Conservation (phyloP, 805 yeast species). For the Osmozyma mogii region DNA sequence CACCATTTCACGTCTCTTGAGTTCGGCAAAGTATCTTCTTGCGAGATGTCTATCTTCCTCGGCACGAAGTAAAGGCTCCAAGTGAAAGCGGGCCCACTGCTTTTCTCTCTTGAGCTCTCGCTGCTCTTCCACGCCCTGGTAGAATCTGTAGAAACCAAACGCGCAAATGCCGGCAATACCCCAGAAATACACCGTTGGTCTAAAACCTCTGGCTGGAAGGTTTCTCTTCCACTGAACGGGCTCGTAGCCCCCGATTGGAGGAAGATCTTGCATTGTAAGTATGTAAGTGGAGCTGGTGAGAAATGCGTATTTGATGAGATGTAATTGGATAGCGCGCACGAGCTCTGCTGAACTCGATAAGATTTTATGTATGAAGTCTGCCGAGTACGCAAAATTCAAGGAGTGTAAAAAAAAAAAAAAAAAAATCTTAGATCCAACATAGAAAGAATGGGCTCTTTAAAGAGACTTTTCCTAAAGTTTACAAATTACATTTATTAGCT, state of each 20-base stretch:
- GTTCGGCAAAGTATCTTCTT: slow-evolving; percentile 59
- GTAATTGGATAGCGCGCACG: too few relatives aligned
- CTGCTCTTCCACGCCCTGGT: slow-evolving; percentile 65
- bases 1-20: slow-evolving; percentile 55
- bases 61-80: slow-evolving; percentile 69
- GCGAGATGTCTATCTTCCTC: slow-evolving; percentile 76
- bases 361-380: too few relatives aligned
- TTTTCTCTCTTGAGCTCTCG: slow-evolving; percentile 70
- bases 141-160: slow-evolving; percentile 63
- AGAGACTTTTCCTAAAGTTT: too few relatives aligned
- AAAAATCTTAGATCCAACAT: neutral
- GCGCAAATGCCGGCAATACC: slow-evolving; percentile 56
- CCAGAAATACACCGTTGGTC: slow-evolving; percentile 66
- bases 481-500: too few relatives aligned
- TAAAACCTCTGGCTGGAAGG: slow-evolving; percentile 77
- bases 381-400: too few relatives aligned
- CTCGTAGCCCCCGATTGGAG: slow-evolving; percentile 81
- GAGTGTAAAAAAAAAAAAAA: too few relatives aligned
- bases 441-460: neutral
- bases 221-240: slow-evolving; percentile 86
- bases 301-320: too few relatives aligned
- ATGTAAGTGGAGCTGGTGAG: too few relatives aligned
- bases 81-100: slow-evolving; percentile 66
- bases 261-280: slow-evolving; percentile 78
- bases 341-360: too few relatives aligned